Evolutionary conservation across 352 stramenopile species (phyloP).

Genomic region (Pythium coloratum): DNA sequence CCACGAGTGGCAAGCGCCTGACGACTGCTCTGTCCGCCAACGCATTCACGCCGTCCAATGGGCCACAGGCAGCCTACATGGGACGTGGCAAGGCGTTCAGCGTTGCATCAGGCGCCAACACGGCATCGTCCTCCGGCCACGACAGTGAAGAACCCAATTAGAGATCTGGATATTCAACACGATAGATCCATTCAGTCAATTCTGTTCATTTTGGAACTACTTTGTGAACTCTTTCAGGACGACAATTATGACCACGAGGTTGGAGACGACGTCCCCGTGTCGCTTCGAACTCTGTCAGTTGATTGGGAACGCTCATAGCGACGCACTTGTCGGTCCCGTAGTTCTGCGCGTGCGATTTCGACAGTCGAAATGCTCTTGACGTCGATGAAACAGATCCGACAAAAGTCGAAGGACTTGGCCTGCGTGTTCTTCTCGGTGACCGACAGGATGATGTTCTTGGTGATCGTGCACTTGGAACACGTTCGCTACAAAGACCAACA

Average conservation of each 20-base stretch:
- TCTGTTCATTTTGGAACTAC: too few species aligned
- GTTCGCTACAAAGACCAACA: slow-evolving; percentile 7
- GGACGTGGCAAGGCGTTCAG: slow-evolving; percentile 23
- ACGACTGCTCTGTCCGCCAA: slow-evolving; percentile 15
- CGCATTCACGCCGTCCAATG: background rate
- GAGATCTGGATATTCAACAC: background rate
- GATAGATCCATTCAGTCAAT: too few species aligned
- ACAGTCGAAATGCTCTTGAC: slow-evolving; percentile 22
- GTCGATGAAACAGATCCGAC: slow-evolving; percentile 21
- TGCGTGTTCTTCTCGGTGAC: background rate
- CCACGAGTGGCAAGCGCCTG: slow-evolving; percentile 18
- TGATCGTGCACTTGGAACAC: slow-evolving; percentile 26
- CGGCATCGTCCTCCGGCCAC: slow-evolving; percentile 2
- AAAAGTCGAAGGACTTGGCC: slow-evolving; percentile 15
- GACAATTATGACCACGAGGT: background rate
- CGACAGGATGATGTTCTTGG: slow-evolving; percentile 23
- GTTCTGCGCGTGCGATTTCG: slow-evolving; percentile 16
- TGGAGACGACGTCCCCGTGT: slow-evolving; percentile 11
- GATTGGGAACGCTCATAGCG: slow-evolving; percentile 11
- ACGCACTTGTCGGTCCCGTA: slow-evolving; percentile 16
- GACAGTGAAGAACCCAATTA: slow-evolving; percentile 14
- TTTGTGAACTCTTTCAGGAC: background rate
- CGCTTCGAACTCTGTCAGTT: slow-evolving; percentile 4
- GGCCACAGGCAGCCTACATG: background rate
- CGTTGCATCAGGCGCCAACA: slow-evolving; percentile 8